phyloP scores from a whole-genome alignment of 352 stramenopile genomes.

The Phytophthora fragariaefolia region DNA sequence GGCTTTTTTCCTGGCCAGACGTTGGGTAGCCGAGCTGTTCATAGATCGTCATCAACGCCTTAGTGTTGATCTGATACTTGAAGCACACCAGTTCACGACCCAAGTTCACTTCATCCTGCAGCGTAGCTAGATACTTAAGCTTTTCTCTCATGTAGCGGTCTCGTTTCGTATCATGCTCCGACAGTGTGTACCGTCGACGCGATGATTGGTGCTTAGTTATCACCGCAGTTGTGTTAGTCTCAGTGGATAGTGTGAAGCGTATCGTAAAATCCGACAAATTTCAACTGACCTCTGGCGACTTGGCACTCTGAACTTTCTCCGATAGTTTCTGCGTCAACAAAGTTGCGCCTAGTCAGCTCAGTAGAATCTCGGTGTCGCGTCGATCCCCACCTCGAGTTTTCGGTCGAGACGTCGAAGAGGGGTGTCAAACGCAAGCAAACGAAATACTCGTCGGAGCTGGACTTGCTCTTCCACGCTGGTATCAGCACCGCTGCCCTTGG shows the following conservation, averaged over 20 bases:
- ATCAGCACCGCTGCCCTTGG: conserved; percentile 29
- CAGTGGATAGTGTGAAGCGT: neutral
- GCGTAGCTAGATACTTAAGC: conserved; percentile 49
- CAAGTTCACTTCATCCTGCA: conserved; percentile 67
- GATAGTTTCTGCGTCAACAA: conserved; percentile 44
- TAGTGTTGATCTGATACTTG: conserved; percentile 59
- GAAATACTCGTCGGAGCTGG: conserved; percentile 78
- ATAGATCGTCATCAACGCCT: conserved; percentile 58
- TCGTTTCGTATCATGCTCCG: conserved; percentile 49
- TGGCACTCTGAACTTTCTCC: conserved; percentile 39
- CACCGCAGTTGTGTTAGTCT: neutral
- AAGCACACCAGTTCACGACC: conserved; percentile 60
- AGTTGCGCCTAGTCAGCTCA: neutral
- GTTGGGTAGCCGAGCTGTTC: conserved; percentile 58
- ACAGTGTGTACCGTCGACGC: conserved; percentile 26
- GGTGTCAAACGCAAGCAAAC: conserved; percentile 69
- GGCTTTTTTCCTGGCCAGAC: conserved; percentile 43
- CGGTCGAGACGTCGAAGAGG: conserved; percentile 60
- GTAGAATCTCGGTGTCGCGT: neutral
- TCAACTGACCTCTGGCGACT: conserved; percentile 24
- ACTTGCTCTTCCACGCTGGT: conserved; percentile 80
- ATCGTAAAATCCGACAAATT: neutral
- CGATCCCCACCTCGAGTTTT: conserved; percentile 62
- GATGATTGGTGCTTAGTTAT: conserved; percentile 20
- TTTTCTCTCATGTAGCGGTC: conserved; percentile 49